phyloP scores from a whole-genome alignment of 2,329 filamentous ascomycete genomes.

The Penicillium expansum region DNA sequence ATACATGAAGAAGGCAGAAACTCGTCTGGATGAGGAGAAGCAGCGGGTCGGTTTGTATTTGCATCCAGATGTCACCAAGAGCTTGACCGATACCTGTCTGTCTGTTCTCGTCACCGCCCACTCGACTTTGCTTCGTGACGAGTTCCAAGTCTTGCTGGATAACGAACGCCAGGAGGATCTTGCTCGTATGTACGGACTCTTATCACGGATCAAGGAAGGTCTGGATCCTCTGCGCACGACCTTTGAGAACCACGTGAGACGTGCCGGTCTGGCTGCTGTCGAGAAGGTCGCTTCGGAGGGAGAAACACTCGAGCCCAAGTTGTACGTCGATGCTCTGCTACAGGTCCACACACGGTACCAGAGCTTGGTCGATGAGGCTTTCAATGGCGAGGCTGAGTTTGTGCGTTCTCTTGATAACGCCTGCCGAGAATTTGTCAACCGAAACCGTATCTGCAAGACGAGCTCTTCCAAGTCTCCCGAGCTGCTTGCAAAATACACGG shows the following conservation, averaged over 20 bases:
- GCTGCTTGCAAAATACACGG: conserved; percentile 90
- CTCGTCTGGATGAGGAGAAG: conserved; percentile 85
- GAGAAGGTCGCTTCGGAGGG: conserved; percentile 86
- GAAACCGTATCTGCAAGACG: conserved; percentile 92
- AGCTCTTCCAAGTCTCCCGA: conserved; percentile 94
- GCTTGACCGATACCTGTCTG: conserved; percentile 84
- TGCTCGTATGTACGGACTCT: conserved; percentile 89
- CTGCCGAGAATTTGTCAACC: conserved; percentile 96
- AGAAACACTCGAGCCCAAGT: conserved; percentile 89
- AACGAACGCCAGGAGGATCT: conserved; percentile 95
- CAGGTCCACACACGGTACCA: conserved; percentile 95
- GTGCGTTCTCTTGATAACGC: conserved; percentile 95
- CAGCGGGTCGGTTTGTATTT: conserved; percentile 89
- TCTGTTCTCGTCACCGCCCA: conserved; percentile 87
- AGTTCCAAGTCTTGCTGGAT: conserved; percentile 91
- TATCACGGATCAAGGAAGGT: conserved; percentile 85
- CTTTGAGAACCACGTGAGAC: conserved; percentile 90
- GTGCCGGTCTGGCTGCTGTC: conserved; percentile 81
- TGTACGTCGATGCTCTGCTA: conserved; percentile 91
- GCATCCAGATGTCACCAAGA: conserved; percentile 80
- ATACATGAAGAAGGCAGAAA: conserved; percentile 99
- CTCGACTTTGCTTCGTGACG: conserved; percentile 79
- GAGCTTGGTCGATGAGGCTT: conserved; percentile 84
- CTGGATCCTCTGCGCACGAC: conserved; percentile 80
- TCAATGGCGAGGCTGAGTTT: conserved; percentile 94